Evolutionary conservation across 768 basidiomycete species (phyloP).

Genomic region (Rhizopogon salebrosus): DNA sequence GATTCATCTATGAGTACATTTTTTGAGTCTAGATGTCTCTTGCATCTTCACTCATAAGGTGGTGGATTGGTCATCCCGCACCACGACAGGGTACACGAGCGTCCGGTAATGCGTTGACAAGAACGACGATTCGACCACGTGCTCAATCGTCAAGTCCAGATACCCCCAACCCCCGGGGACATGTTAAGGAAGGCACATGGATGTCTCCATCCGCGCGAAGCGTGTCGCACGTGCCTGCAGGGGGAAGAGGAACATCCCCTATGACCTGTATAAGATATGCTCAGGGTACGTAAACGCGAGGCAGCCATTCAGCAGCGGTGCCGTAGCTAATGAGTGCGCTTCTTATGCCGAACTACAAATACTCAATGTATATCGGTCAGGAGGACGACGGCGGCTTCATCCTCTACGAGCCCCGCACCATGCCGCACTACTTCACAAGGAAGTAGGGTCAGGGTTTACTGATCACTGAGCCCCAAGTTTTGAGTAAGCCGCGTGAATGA

Average conservation of each 20-base stretch:
- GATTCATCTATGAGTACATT: too few species aligned
- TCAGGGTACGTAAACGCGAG: background rate
- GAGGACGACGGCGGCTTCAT: constrained; percentile 30
- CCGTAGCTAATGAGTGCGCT: background rate
- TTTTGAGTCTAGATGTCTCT: background rate
- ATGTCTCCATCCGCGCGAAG: too few species aligned
- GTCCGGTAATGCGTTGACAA: background rate
- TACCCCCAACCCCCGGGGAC: background rate
- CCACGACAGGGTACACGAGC: background rate
- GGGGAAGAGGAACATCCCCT: background rate
- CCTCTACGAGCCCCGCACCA: constrained; percentile 22
- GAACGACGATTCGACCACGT: background rate
- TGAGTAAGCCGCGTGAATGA: constrained; percentile 18
- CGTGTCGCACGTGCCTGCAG: background rate
- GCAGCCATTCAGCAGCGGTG: background rate
- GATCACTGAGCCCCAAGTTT: constrained; percentile 14
- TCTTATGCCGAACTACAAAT: background rate
- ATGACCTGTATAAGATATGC: background rate
- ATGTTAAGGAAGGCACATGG: background rate
- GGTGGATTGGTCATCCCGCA: background rate
- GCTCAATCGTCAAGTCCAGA: too few species aligned
- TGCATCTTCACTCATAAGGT: background rate
- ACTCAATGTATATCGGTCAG: background rate
- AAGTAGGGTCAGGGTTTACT: constrained; percentile 19
- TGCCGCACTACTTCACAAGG: constrained; percentile 25